These are phyloP conservation scores for Tremella fuciformis DNA, from an alignment of 768 basidiomycete species.

Conservation along the genomic window DNA sequence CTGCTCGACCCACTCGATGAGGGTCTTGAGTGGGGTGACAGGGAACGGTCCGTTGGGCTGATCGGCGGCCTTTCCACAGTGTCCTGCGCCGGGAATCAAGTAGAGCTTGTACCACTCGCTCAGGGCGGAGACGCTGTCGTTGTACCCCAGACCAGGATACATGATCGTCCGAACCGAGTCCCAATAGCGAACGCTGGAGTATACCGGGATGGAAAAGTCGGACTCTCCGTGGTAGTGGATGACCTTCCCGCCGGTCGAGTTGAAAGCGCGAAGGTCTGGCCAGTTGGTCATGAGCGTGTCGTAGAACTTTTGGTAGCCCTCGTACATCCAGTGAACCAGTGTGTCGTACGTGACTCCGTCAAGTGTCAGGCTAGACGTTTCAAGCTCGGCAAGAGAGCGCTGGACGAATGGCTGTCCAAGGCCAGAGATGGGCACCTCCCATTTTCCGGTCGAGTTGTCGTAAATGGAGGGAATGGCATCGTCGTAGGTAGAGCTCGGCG, in stretches of 20 bases:
- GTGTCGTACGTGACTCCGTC: conserved; percentile 11
- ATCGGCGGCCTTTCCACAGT: conserved; percentile 9
- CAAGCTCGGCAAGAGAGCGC: background rate
- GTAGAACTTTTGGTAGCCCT: conserved; percentile 13
- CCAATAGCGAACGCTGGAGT: conserved; percentile 13
- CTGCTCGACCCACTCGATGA: conserved; percentile 52
- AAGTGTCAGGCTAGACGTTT: conserved; percentile 7
- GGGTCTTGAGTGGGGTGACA: background rate
- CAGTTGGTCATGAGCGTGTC: conserved; percentile 11
- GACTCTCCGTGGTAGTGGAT: conserved; percentile 23
- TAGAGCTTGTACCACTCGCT: conserved; percentile 20
- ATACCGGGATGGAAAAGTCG: conserved; percentile 12
- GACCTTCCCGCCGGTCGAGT: conserved; percentile 17
- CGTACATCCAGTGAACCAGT: conserved; percentile 2
- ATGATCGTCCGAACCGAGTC: conserved; percentile 12
- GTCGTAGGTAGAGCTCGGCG: background rate
- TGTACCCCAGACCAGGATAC: conserved; percentile 8
- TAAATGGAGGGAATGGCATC: background rate
- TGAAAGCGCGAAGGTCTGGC: conserved; percentile 16
- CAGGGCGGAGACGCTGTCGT: background rate
- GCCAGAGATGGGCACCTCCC: background rate
- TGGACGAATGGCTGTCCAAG: conserved; percentile 4
- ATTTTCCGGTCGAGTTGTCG: conserved; percentile 6
- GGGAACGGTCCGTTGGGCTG: conserved; percentile 18
- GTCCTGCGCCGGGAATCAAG: conserved; percentile 20